Evolutionary conservation across 2,329 filamentous ascomycete species (phyloP).

Genomic region (Aspergillus nomiae): DNA sequence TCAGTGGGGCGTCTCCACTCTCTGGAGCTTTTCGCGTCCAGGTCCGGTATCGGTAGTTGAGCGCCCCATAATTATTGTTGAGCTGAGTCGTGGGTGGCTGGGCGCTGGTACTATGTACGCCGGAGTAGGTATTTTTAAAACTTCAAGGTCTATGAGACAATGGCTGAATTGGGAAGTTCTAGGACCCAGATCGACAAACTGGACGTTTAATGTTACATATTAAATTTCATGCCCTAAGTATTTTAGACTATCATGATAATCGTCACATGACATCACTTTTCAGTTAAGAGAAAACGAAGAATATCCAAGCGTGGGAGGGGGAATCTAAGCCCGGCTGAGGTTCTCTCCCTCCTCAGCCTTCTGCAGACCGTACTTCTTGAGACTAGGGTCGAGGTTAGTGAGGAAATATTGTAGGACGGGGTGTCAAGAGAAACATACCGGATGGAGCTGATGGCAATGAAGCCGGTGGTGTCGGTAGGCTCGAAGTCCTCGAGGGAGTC

Average conservation of each 20-base stretch:
- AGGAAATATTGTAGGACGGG: neutral
- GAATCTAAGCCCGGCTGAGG: slow-evolving; percentile 17
- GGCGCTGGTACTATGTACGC: no score
- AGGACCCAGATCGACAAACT: neutral
- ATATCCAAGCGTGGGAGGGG: neutral
- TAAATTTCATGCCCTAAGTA: slow-evolving; percentile 1
- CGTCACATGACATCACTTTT: slow-evolving; percentile 2
- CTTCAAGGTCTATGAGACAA: neutral
- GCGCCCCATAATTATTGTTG: neutral
- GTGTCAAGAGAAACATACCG: slow-evolving; percentile 19
- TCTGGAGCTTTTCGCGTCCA: neutral
- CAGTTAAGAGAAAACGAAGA: neutral
- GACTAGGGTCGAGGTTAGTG: slow-evolving; percentile 24
- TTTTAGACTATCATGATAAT: neutral
- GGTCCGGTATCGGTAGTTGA: neutral
- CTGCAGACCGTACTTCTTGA: slow-evolving; percentile 48
- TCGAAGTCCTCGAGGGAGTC: slow-evolving; percentile 70
- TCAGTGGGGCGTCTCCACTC: neutral
- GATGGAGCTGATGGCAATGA: slow-evolving; percentile 50
- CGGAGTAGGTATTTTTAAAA: neutral
- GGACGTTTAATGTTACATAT: slow-evolving; percentile 1
- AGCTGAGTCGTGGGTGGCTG: neutral
- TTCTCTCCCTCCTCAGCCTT: slow-evolving; percentile 20
- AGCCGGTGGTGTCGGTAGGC: slow-evolving; percentile 66
- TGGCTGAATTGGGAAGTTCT: neutral